Conservation (phyloP, 305 asterid genomes). For the Plantago coronopus region DNA sequence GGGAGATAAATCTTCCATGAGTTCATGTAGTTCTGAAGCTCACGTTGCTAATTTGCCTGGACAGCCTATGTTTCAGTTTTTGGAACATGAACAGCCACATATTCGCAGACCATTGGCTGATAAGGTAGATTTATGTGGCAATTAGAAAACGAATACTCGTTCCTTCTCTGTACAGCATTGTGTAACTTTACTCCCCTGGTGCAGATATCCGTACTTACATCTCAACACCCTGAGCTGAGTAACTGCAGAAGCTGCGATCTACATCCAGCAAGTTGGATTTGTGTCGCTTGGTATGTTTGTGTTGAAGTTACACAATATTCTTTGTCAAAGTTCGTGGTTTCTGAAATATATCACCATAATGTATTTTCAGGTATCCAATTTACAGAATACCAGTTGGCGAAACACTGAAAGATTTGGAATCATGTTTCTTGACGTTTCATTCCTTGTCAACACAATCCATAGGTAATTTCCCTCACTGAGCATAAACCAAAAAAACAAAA, state of each 20-base stretch:
- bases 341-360: constrained; percentile 13
- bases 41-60: constrained; percentile 35
- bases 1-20: constrained; percentile 29
- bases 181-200: constrained; percentile 21
- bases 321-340: constrained; percentile 7
- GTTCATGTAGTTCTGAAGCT: constrained; percentile 39
- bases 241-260: constrained; percentile 72
- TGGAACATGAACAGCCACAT: constrained; percentile 66
- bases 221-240: constrained; percentile 59
- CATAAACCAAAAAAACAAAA: too few relatives aligned
- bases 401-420: constrained; percentile 60
- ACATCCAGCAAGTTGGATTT: constrained; percentile 80
- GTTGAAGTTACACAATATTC: constrained; percentile 12
- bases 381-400: constrained; percentile 76
- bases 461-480: constrained; percentile 27
- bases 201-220: constrained; percentile 57
- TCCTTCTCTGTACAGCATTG: constrained; percentile 8
- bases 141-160: constrained; percentile 3
- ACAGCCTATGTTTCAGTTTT: constrained; percentile 45
- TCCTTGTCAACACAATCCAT: constrained; percentile 59
- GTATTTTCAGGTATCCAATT: constrained; percentile 74
- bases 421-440: constrained; percentile 74
- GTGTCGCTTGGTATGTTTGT: constrained; percentile 72
- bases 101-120: constrained; percentile 59
- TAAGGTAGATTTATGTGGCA: constrained; percentile 39